Base-by-base conservation (phyloP, 2,329 filamentous ascomycete genomes). In the Elsinoe ampelina region DNA sequence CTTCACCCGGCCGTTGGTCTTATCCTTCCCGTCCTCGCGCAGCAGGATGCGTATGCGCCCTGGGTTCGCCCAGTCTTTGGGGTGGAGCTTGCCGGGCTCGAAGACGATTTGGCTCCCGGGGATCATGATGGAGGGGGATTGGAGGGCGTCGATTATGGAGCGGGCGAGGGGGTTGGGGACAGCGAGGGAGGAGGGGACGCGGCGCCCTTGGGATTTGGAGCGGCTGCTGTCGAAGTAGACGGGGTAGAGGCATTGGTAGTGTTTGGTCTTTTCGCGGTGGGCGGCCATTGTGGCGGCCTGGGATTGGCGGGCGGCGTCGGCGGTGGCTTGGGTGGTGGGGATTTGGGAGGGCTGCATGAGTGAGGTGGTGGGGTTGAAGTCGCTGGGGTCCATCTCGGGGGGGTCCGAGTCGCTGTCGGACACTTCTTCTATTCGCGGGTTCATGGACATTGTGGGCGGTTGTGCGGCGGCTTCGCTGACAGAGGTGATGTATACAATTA, bases 21-120 rank as follows among this genome's bases (percentile, higher is more conserved):
- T 65, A 45, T 72, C 66, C 60, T 72, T 72, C 34, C 80, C 80
- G 59, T 81, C 76, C 61, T 80, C 83, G 70, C 83, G 85, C 57
- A 96, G 75, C 66, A 85, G 75, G 51, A 97, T 83, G 64, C 88
- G 84, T 61, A 97, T 88, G 58, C 93, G 80, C 2, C 93, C 93
- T 11, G 93, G 93, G 75, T 98, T 98, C 57, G 86, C 85, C 93
- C 93, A 98, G 76, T 98, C 93, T 74, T 93, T 92, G 5, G 93
- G 93, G 72, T 98, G 93, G 59, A 84, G 80, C 77, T 95, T 95
- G 68, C 87, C 86, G 1, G 91, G 89, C 74, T 98, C 93, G 70
- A 96, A 86, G 6, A 93, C 83, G 42, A 86, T 84, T 60, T 81
- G 79, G 35, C 89, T 75, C 30, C 85, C 81, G 58, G 60, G 10